Evolutionary conservation across 345 rosid genomes (phyloP).

Genomic region (Corchorus capsularis): DNA sequence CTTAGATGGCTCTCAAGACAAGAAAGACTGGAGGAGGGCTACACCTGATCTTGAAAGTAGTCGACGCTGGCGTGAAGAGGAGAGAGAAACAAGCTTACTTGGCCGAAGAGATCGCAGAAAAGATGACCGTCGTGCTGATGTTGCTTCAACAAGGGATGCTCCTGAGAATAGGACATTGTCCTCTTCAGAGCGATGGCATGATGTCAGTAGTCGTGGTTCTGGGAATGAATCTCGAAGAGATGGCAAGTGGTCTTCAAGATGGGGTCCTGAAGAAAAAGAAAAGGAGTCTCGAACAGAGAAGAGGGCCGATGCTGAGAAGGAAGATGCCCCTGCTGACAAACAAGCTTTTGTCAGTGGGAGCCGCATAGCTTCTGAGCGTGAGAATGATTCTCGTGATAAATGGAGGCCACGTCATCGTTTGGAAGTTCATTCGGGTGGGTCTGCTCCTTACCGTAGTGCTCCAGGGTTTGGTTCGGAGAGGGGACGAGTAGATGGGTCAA

Average conservation of each 20-base stretch:
- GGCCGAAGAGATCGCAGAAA: conserved; percentile 69
- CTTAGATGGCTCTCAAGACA: conserved; percentile 65
- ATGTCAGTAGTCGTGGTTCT: conserved; percentile 54
- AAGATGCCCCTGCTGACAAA: conserved; percentile 58
- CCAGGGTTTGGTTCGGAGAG: conserved; percentile 82
- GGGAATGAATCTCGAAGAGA: conserved; percentile 81
- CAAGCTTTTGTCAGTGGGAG: conserved; percentile 42
- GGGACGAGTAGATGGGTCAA: conserved; percentile 65
- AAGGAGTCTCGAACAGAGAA: conserved; percentile 70
- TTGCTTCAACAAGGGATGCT: conserved; percentile 31
- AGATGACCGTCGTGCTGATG: conserved; percentile 53
- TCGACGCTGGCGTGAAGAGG: conserved; percentile 85
- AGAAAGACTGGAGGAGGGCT: conserved; percentile 65
- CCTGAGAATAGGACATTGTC: conserved; percentile 55
- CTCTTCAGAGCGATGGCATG: conserved; percentile 74
- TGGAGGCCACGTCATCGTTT: conserved; percentile 97
- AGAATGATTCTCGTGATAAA: conserved; percentile 82
- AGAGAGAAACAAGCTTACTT: conserved; percentile 73
- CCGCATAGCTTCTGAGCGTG: conserved; percentile 64
- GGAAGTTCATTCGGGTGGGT: conserved; percentile 62
- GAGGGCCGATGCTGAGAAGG: conserved; percentile 62
- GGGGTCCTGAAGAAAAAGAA: conserved; percentile 98
- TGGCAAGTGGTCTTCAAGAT: conserved; percentile 93
- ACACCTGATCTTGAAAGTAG: conserved; percentile 48
- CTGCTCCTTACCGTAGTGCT: conserved; percentile 67